phyloP scores from a whole-genome alignment of 257 asterid genomes.

The Mentha longifolia region DNA sequence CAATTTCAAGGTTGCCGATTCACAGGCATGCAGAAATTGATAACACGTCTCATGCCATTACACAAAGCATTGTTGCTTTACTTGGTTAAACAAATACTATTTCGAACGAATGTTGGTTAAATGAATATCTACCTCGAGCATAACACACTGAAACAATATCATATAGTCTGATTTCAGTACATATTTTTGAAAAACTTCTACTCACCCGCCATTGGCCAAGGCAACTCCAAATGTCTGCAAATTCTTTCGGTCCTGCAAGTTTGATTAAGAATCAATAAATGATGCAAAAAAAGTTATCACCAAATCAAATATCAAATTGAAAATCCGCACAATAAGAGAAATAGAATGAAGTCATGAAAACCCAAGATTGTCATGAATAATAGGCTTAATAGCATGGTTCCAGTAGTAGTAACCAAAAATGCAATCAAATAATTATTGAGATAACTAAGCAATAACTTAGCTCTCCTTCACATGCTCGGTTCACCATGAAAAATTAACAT shows the following conservation, averaged over 20 bases:
- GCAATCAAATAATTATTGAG: too few species aligned
- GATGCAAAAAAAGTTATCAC: slow-evolving; percentile 2
- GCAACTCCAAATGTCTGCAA: slow-evolving; percentile 78
- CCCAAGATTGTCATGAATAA: too few species aligned
- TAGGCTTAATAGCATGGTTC: too few species aligned
- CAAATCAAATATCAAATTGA: slow-evolving; percentile 12
- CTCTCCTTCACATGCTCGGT: too few species aligned
- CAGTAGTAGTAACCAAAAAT: too few species aligned
- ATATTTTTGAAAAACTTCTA: neutral
- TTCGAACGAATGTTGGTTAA: neutral
- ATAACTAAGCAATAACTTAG: too few species aligned
- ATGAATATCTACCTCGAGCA: neutral
- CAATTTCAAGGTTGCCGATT: neutral
- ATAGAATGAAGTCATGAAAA: too few species aligned
- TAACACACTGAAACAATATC: slow-evolving; percentile 24
- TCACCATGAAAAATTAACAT: too few species aligned
- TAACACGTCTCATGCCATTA: neutral
- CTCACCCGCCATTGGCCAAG: slow-evolving; percentile 89
- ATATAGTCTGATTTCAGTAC: neutral
- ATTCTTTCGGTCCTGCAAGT: slow-evolving; percentile 74
- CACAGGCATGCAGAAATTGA: neutral
- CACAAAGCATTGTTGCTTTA: slow-evolving; percentile 5
- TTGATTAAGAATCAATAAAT: slow-evolving; percentile 6
- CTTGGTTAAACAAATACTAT: slow-evolving; percentile 8
- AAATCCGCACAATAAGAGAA: neutral